Base-by-base conservation (phyloP, 345 rosid species). In the Sonneratia alba region DNA sequence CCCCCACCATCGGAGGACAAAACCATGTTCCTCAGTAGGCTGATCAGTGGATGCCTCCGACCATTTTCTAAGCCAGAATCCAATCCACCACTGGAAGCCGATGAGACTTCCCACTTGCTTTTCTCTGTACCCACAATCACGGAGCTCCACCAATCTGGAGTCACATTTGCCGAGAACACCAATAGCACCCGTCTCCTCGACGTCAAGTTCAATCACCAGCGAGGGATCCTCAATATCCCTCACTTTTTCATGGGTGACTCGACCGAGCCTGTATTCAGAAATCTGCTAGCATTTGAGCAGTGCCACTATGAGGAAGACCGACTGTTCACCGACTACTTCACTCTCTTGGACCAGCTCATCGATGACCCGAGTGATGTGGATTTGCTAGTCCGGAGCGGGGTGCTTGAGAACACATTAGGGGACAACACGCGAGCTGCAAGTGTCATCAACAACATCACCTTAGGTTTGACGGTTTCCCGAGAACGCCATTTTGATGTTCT, bases 201-300 rank as follows among this genome's bases (percentile, higher is more conserved):
- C 14, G 68, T 79, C n/a, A 56, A 43, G 1, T 79, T 82, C 32
- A 1, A 55, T 8, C 14, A 70, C 9, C 32, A 27, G 32, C 32
- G 1, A 27, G 81, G 81, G 19, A 24, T 51, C 11, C 66, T 77
- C n/a, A 48, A 77, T 57, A 75, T 79, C 38, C 78, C 75, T 0
- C 21, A 3, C 0, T 5, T 70, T 1, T 1, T 0, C 13, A 37
- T 82, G 24, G 1, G 6, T 0, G 32, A 13, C 2, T 0, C 14
- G 0, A n/a, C 73, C 1, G 57, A 66, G 63, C 24, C 1, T 6
- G 4, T 64, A 3, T 38, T 76, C 34, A 18, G 49, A 1, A 81
- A 76, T 71, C 47, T 81, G 4, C 10, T 51, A 0, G 74, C 82
- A 11, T 79, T 68, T 4, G 80, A 79, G 66, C 75, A 70, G 63